These are phyloP conservation scores for Stentor roeselii DNA, from an alignment of 73 alveolate genomes.

Conservation along the genomic window DNA sequence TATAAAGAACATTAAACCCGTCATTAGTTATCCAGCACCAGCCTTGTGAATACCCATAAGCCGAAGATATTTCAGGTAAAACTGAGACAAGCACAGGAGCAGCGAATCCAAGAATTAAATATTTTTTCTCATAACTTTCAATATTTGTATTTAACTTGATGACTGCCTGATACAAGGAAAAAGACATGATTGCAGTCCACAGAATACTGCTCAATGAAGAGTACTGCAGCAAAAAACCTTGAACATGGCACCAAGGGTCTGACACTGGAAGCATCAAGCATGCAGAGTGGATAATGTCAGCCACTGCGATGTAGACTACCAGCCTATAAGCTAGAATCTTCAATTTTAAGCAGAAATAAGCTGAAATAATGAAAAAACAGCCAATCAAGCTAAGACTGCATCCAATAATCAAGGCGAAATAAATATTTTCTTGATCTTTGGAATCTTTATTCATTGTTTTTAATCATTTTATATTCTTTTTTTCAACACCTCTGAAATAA, in stretches of 20 bases:
- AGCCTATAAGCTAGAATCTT: background rate
- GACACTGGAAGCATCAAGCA: background rate
- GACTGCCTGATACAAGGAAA: background rate
- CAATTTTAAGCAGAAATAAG: background rate
- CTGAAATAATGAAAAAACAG: background rate
- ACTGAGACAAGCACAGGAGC: background rate
- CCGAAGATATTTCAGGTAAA: background rate
- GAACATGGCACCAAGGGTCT: background rate
- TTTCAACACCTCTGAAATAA: too few species aligned
- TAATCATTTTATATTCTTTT: too few species aligned
- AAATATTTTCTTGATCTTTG: background rate
- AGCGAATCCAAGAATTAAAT: background rate
- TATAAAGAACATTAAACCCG: background rate
- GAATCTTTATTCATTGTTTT: background rate
- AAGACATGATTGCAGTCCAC: slow-evolving; percentile 7
- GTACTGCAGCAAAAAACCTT: background rate
- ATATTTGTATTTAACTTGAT: too few species aligned
- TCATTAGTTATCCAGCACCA: background rate
- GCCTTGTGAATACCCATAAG: background rate
- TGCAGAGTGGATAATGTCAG: background rate
- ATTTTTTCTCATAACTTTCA: background rate
- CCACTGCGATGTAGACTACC: background rate
- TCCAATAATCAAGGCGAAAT: background rate
- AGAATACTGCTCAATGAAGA: background rate
- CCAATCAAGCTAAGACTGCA: background rate